A percentile compares a stretch with the other conserved stretches of the same genome.
phyloP scores from a whole-genome alignment of 1,284 basidiomycete genomes.

The Thecaphora thlaspeos region DNA sequence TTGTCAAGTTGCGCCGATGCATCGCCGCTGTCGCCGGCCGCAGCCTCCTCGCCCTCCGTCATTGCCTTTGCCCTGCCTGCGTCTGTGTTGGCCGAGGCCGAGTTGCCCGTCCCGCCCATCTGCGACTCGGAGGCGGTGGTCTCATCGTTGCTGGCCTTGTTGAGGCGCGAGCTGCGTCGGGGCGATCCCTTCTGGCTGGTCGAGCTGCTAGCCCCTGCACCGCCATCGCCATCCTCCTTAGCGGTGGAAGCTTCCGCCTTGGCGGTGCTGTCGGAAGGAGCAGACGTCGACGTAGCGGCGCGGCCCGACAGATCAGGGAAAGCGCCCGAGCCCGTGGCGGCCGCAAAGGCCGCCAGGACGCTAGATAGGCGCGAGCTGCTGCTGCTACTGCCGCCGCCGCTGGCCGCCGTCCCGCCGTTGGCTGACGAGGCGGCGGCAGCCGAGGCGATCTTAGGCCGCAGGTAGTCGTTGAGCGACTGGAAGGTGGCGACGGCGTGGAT shows the following conservation, averaged over 20 bases:
- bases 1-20: slow-evolving; percentile 5
- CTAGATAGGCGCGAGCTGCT: slow-evolving; percentile 70
- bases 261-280: too few species aligned
- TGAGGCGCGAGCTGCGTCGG: slow-evolving; percentile 75
- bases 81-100: too few species aligned
- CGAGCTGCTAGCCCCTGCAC: too few species aligned
- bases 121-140: background rate
- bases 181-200: slow-evolving; percentile 56
- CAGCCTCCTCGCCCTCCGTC: background rate
- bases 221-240: background rate
- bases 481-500: slow-evolving; percentile 56
- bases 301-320: slow-evolving; percentile 20
- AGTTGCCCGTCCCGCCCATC: background rate
- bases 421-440: slow-evolving; percentile 17
- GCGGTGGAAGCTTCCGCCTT: background rate
- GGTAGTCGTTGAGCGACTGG: slow-evolving; percentile 50
- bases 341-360: slow-evolving; percentile 83
- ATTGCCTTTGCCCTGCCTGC: too few species aligned
- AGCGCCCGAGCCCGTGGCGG: slow-evolving; percentile 61
- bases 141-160: slow-evolving; percentile 35
- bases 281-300: slow-evolving; percentile 2
- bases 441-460: slow-evolving; percentile 48
- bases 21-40: slow-evolving; percentile 4
- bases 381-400: slow-evolving; percentile 54
- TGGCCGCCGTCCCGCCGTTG: slow-evolving; percentile 1